Conservation (phyloP, 2,329 filamentous ascomycete genomes). For the Penicillium concentricum region DNA sequence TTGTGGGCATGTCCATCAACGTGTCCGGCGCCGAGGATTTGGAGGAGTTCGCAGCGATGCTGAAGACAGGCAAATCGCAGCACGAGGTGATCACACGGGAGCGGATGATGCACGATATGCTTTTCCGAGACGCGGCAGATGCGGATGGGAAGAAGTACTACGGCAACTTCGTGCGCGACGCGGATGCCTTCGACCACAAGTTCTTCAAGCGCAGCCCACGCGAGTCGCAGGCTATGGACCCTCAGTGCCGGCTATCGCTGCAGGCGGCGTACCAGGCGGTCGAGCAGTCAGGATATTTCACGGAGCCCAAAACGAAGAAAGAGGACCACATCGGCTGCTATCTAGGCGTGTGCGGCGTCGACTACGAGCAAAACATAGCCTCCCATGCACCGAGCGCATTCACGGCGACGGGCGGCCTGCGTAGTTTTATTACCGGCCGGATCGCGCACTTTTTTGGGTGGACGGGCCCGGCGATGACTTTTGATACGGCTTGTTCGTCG, state of each 20-base stretch:
- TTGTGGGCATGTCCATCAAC: too few species aligned
- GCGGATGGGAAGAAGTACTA: constrained; percentile 4
- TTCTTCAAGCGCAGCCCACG: constrained; percentile 33
- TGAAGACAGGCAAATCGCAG: not conserved
- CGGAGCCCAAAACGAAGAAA: too few species aligned
- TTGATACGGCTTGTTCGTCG: constrained; percentile 35
- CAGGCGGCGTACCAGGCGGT: constrained; percentile 34
- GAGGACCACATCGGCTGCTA: too few species aligned
- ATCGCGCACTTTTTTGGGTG: too few species aligned
- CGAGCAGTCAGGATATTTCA: constrained; percentile 32
- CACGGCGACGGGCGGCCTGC: too few species aligned
- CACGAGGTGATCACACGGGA: not conserved
- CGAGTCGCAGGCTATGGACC: constrained; percentile 30
- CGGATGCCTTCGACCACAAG: constrained; percentile 31
- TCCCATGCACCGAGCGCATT: too few species aligned
- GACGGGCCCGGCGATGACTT: too few species aligned
- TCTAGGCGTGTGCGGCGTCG: too few species aligned
- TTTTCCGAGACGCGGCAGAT: not conserved
- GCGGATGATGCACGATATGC: not conserved
- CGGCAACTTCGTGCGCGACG: constrained; percentile 21
- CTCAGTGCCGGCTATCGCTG: constrained; percentile 31
- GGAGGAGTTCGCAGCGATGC: too few species aligned
- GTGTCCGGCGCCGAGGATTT: too few species aligned
- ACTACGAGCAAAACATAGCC: too few species aligned
- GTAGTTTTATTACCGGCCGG: too few species aligned